Percentiles rank a stretch among this genome's conserved stretches.
phyloP scores from a whole-genome alignment of 306 rosid species.

The Acacia melanoxylon region DNA sequence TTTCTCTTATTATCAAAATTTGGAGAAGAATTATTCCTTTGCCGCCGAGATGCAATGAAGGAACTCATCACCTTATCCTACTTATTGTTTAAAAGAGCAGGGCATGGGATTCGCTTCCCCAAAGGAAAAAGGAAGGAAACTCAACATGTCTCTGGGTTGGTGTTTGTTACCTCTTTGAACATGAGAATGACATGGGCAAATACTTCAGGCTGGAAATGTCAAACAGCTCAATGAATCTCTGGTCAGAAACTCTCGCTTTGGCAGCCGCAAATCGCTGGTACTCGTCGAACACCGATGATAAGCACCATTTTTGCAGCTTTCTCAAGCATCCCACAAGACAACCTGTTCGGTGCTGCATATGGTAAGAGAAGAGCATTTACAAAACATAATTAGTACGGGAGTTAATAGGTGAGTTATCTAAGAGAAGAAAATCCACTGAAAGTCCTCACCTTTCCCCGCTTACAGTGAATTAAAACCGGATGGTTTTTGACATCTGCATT shows the following conservation, averaged over 20 bases:
- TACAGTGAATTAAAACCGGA: conserved; percentile 91
- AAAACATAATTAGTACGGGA: neutral
- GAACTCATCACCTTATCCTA: conserved; percentile 68
- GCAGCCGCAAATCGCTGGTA: conserved; percentile 98
- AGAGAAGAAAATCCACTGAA: neutral
- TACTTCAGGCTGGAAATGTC: conserved; percentile 83
- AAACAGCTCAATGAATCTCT: conserved; percentile 91
- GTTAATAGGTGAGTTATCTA: neutral
- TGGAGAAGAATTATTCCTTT: conserved; percentile 46
- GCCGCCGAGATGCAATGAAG: conserved; percentile 48
- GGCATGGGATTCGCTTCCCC: conserved; percentile 45
- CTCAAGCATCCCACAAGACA: conserved; percentile 94
- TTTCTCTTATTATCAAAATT: conserved; percentile 30
- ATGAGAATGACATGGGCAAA: conserved; percentile 69
- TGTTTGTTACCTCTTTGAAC: conserved; percentile 57
- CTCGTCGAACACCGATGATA: conserved; percentile 87
- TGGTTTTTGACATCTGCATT: conserved; percentile 87
- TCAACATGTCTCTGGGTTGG: neutral
- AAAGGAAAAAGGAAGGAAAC: conserved; percentile 33
- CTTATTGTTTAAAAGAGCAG: conserved; percentile 35
- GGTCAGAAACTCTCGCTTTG: conserved; percentile 93
- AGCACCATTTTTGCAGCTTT: conserved; percentile 92
- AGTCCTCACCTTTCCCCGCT: conserved; percentile 87
- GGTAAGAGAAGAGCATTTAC: conserved; percentile 15
- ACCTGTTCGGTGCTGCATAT: conserved; percentile 93